Percentiles rank a stretch among this genome's conserved stretches.
phyloP scores from a whole-genome alignment of 2,329 filamentous ascomycete genomes.

The Pleomassaria siparia region DNA sequence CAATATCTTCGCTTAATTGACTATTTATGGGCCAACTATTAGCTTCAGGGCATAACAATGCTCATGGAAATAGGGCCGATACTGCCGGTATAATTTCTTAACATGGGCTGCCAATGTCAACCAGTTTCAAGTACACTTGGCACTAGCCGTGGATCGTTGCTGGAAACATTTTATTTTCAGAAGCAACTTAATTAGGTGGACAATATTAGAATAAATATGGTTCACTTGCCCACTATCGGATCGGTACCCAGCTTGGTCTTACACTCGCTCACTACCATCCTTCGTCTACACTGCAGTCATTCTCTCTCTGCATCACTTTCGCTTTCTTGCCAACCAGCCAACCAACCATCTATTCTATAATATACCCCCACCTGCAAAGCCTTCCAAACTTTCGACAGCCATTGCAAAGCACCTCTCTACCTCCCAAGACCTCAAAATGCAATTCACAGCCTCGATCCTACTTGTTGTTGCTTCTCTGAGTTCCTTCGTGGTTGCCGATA shows the following conservation, averaged over 20 bases:
- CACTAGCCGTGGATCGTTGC: neutral
- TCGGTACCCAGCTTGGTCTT: neutral
- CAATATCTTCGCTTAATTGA: too few relatives aligned
- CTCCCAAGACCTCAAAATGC: conserved; percentile 17
- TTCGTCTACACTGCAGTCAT: neutral
- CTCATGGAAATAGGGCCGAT: neutral
- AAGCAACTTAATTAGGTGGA: neutral
- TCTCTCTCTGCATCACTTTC: neutral
- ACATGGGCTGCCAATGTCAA: neutral
- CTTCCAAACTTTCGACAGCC: neutral
- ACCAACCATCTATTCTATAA: neutral
- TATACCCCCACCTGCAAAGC: too few relatives aligned
- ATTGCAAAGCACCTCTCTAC: too few relatives aligned
- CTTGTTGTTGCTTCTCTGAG: conserved; percentile 13
- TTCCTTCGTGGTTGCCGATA: conserved; percentile 19
- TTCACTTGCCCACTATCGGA: neutral
- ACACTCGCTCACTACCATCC: neutral
- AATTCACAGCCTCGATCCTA: conserved; percentile 16
- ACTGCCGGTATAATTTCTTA: neutral
- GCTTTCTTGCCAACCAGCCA: neutral
- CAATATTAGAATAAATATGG: neutral
- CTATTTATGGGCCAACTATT: too few relatives aligned
- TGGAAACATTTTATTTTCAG: neutral
- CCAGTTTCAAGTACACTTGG: neutral
- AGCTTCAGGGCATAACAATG: neutral